These are phyloP conservation scores for Mycena maculata DNA, from an alignment of 768 basidiomycete species.

Conservation along the genomic window DNA sequence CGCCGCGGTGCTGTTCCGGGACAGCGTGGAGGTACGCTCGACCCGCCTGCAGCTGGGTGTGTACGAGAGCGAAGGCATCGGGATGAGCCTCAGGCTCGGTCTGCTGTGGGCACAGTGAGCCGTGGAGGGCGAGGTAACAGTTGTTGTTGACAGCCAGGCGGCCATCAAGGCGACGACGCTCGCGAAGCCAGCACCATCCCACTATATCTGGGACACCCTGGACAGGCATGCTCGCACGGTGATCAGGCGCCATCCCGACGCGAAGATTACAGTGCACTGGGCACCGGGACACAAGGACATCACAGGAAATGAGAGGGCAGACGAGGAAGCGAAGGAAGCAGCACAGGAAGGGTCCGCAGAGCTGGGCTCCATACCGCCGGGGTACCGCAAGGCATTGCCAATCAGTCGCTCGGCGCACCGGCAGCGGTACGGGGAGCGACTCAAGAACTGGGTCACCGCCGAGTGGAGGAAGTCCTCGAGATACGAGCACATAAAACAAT, in stretches of 20 bases:
- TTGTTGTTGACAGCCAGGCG: too few relatives aligned
- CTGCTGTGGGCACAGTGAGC: too few relatives aligned
- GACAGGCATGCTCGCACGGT: neutral
- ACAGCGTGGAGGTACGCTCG: too few relatives aligned
- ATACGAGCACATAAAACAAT: too few relatives aligned
- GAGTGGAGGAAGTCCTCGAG: constrained; percentile 8
- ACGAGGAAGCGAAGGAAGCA: constrained; percentile 34
- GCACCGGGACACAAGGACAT: constrained; percentile 36
- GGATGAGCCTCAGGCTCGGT: too few relatives aligned
- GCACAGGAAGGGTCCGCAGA: constrained; percentile 5
- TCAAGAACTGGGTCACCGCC: neutral
- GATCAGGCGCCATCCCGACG: neutral
- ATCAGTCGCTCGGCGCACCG: neutral
- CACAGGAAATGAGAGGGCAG: constrained; percentile 35
- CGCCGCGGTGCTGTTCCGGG: too few relatives aligned
- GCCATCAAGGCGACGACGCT: too few relatives aligned
- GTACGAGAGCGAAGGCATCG: too few relatives aligned
- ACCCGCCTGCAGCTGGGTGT: too few relatives aligned
- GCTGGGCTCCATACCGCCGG: too few relatives aligned
- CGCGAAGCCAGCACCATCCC: too few relatives aligned
- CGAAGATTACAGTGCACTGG: constrained; percentile 29
- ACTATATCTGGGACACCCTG: constrained; percentile 6
- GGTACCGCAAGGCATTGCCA: neutral
- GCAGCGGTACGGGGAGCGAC: neutral
- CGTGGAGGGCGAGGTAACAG: too few relatives aligned